phyloP scores from a whole-genome alignment of 345 rosid species.

The Turnera subulata region DNA sequence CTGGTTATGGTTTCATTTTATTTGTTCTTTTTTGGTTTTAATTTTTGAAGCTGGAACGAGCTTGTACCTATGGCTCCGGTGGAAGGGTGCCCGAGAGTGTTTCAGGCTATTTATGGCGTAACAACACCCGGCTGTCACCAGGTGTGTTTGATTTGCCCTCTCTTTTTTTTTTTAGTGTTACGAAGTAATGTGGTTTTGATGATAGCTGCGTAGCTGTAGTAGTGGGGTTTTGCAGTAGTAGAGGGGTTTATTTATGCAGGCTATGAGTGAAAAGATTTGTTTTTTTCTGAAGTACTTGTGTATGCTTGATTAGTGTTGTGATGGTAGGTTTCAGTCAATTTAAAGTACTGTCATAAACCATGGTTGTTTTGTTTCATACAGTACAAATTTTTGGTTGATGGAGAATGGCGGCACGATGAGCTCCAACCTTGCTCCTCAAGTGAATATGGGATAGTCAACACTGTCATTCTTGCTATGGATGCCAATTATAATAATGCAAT shows the following conservation, averaged over 20 bases:
- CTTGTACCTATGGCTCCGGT: slow-evolving; percentile 30
- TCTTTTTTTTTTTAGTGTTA: not conserved
- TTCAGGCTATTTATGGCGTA: slow-evolving; percentile 22
- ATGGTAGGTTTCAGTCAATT: too few relatives aligned
- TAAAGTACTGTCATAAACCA: not conserved
- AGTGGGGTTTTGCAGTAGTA: too few relatives aligned
- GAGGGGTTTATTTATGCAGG: too few relatives aligned
- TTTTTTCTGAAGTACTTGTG: not conserved
- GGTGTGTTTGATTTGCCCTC: slow-evolving; percentile 14
- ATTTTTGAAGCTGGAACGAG: slow-evolving; percentile 32
- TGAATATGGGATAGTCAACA: slow-evolving; percentile 27
- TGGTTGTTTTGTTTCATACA: slow-evolving; percentile 10
- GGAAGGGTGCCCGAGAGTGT: slow-evolving; percentile 28
- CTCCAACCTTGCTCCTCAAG: slow-evolving; percentile 15
- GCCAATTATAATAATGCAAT: slow-evolving; percentile 12
- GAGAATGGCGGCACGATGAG: slow-evolving; percentile 32
- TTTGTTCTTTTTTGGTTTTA: slow-evolving; percentile 5
- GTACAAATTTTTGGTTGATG: slow-evolving; percentile 32
- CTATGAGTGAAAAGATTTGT: not conserved
- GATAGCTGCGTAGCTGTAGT: too few relatives aligned
- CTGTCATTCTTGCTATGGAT: slow-evolving; percentile 12
- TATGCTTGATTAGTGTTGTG: too few relatives aligned
- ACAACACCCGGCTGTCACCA: slow-evolving; percentile 24
- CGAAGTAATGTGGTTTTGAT: too few relatives aligned
- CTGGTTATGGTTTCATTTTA: not conserved